Evolutionary conservation across 768 basidiomycete species (phyloP), one percentile per base, ranked within the genome.

Genomic region (Dictyophora rubrovolvata): DNA sequence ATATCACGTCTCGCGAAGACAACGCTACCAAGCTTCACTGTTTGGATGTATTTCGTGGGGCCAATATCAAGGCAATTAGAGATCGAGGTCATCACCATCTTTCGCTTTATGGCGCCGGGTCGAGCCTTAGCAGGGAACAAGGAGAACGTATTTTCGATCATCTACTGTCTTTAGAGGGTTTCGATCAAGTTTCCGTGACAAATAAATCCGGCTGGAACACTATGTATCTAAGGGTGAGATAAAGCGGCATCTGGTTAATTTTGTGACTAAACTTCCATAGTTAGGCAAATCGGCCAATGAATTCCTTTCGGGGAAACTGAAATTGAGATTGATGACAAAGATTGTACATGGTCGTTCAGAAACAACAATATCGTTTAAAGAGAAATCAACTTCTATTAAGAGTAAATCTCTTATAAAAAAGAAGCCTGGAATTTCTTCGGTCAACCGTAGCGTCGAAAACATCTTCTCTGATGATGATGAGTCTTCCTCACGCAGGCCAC

Each of bases 101-200:
- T 48, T 63, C 75, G 3, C 65, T 72, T 28, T 83, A 80, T 63
- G 91, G 86, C 0, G 74, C 74, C 1, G 82, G 82, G 33, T 75
- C 75, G 63, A 64, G 77, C 10, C 63, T 85, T 48, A 69, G 74
- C 1, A 71, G 74, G 5, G 79, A 80, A 37, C 75, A 86, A 48
- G 64, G 81, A 10, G 90, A 93, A 50, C 77, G 85, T 9, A 73
- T 90, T 60, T 75, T 92, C 64, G 77, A 78, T 63, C 75, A 76
- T 22, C 74, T 91, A 14, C 62, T 78, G 20, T 72, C 74, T 23
- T 70, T 80, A 58, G 76, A 81, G 5, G 73, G 79, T 17, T 69
- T 92, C 46, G 63, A 65, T 5, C 73, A 73, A 50, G 74, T 79
- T n/a, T 70, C 77, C 34, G 70, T 71, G 18, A 76, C 74, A 16